phyloP scores from a whole-genome alignment of 2,329 filamentous ascomycete species.

The Apiospora rasikravindrae region DNA sequence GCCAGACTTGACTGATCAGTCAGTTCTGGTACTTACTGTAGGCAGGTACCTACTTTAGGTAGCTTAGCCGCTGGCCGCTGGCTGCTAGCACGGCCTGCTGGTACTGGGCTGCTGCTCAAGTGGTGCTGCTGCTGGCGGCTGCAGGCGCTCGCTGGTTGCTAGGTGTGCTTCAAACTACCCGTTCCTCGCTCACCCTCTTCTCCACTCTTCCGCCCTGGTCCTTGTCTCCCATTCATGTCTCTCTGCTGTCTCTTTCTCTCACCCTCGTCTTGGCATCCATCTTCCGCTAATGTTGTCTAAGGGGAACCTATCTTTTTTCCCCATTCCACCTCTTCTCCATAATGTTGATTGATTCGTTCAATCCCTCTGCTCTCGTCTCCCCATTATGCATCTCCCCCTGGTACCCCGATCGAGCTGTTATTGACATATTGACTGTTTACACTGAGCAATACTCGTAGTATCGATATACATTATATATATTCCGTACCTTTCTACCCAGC shows the following conservation, averaged over 20 bases:
- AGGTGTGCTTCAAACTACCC: neutral
- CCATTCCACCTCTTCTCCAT: neutral
- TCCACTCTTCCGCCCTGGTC: slow-evolving; percentile 23
- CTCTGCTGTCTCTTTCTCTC: slow-evolving; percentile 23
- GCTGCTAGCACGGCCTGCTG: neutral
- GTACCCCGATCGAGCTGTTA: neutral
- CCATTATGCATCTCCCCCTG: neutral
- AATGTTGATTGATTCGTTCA: neutral
- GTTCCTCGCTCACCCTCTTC: slow-evolving; percentile 20
- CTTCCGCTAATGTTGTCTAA: neutral
- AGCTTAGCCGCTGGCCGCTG: neutral
- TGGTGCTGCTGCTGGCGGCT: neutral
- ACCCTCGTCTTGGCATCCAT: slow-evolving; percentile 2
- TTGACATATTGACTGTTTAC: neutral
- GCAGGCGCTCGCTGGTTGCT: neutral
- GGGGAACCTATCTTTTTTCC: slow-evolving; percentile 6
- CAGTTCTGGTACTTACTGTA: slow-evolving; percentile 5
- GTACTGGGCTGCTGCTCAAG: too few relatives aligned
- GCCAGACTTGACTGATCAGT: slow-evolving; percentile 2
- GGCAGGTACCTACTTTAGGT: neutral
- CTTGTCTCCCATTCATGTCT: slow-evolving; percentile 19
- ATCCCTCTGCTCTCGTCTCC: neutral
- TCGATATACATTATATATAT: neutral
- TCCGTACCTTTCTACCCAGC: neutral
- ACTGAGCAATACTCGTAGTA: neutral